Conservation (phyloP, 192 early-diverging fungal species). For the Haplosporangium gracile region DNA sequence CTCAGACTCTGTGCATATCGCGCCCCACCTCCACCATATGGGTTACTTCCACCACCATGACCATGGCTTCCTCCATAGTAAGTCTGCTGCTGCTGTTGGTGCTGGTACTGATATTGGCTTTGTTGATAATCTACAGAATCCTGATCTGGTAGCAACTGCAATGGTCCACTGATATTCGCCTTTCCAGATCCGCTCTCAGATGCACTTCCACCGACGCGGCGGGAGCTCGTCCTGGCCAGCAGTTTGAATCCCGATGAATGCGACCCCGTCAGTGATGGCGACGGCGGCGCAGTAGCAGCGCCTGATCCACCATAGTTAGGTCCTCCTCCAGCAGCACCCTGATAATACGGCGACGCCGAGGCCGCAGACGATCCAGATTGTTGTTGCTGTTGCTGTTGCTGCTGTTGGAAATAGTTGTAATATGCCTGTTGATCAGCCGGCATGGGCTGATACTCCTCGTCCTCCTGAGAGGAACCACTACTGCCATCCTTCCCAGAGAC, state of each 20-base stretch:
- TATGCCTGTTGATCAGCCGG: conserved; percentile 5
- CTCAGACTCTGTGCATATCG: conserved; percentile 31
- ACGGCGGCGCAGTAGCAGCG: background rate
- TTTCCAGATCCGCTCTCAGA: background rate
- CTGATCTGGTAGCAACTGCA: conserved; percentile 15
- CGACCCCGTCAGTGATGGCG: background rate
- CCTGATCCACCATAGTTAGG: background rate
- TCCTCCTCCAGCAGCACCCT: background rate
- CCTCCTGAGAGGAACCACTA: background rate
- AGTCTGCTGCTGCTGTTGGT: background rate
- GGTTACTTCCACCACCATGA: background rate
- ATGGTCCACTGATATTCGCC: conserved; percentile 36
- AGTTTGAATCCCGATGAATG: conserved; percentile 6
- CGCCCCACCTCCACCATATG: background rate
- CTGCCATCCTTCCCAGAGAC: background rate
- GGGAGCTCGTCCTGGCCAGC: conserved; percentile 31
- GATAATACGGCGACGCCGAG: background rate
- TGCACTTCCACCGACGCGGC: background rate
- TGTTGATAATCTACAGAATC: background rate
- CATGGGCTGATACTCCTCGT: background rate
- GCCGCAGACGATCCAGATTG: background rate
- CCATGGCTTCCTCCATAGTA: background rate
- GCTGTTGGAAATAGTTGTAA: conserved; percentile 16
- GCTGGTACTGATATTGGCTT: background rate
- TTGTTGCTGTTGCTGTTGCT: background rate